These are phyloP conservation scores for Syncephalastrum contaminatum DNA, from an alignment of 371 early-diverging fungal genomes.

Conservation along the genomic window DNA sequence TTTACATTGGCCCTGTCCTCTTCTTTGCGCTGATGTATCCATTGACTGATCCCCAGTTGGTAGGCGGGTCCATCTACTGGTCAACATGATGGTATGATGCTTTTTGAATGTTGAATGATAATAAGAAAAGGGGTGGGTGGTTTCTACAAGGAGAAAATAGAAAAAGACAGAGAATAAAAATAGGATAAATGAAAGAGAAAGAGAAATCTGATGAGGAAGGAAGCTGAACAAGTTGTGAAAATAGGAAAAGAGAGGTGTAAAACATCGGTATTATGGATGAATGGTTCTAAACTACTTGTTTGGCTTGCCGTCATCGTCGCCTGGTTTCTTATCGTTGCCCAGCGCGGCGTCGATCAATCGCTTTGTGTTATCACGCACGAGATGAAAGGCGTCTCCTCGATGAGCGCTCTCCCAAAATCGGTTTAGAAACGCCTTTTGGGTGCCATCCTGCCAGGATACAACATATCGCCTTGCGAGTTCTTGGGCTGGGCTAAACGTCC, in stretches of 20 bases:
- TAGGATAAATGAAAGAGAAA: not conserved
- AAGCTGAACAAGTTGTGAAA: not conserved
- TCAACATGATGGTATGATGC: slow-evolving; percentile 1
- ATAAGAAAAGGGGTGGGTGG: not conserved
- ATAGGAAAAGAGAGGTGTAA: not conserved
- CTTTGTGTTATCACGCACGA: slow-evolving; percentile 17
- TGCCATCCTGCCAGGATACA: slow-evolving; percentile 27
- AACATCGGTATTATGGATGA: not conserved
- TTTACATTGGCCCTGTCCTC: slow-evolving; percentile 6
- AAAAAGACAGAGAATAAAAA: not conserved
- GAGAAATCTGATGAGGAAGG: not conserved
- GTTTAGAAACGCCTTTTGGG: slow-evolving; percentile 17
- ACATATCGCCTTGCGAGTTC: slow-evolving; percentile 19
- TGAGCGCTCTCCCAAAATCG: slow-evolving; percentile 24
- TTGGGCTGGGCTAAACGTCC: slow-evolving; percentile 19
- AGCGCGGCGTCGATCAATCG: slow-evolving; percentile 12
- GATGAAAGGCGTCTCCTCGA: slow-evolving; percentile 23
- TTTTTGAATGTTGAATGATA: not conserved
- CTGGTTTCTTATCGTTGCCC: slow-evolving; percentile 9
- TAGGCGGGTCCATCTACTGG: slow-evolving; percentile 18
- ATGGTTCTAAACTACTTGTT: slow-evolving; percentile 1
- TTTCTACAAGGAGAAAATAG: not conserved
- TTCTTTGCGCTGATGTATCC: slow-evolving; percentile 15
- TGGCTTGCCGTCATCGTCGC: slow-evolving; percentile 13
- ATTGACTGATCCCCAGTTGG: slow-evolving; percentile 12